A percentile compares a stretch with the other conserved stretches of the same genome.
These are phyloP conservation scores for Phytopythium montanum DNA, from an alignment of 352 stramenopile species.

Conservation along the genomic window DNA sequence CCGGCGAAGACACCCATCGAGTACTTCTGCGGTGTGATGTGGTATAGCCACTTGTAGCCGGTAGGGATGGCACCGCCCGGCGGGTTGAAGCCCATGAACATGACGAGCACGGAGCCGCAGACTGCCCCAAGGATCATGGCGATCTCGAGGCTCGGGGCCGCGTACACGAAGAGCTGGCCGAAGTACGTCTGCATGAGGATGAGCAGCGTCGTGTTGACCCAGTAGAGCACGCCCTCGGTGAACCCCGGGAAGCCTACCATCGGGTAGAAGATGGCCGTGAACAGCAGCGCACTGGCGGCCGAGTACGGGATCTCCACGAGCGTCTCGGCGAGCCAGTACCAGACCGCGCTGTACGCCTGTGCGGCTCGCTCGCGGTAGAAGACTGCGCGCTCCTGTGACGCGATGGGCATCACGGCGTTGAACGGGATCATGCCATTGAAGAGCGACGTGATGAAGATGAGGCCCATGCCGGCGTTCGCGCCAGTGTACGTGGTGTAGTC, in stretches of 20 bases:
- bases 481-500: conserved; percentile 19
- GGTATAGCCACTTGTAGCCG: conserved; percentile 24
- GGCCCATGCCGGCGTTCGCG: conserved; percentile 31
- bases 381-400: conserved; percentile 65
- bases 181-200: conserved; percentile 22
- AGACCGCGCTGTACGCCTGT: conserved; percentile 63
- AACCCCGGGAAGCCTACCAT: conserved; percentile 29
- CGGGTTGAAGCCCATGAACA: conserved; percentile 28
- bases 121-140: conserved; percentile 12
- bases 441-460: conserved; percentile 63
- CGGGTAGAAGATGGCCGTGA: conserved; percentile 29
- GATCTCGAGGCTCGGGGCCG: conserved; percentile 15
- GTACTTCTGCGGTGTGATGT: conserved; percentile 20
- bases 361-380: conserved; percentile 45
- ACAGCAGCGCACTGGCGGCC: conserved; percentile 18
- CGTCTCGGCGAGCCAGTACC: conserved; percentile 61
- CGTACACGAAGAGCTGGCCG: conserved; percentile 17
- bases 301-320: conserved; percentile 13
- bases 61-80: conserved; percentile 16
- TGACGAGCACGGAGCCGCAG: conserved; percentile 18
- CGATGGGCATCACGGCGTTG: conserved; percentile 53
- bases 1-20: conserved; percentile 13
- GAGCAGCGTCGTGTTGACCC: conserved; percentile 17
- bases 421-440: conserved; percentile 69
- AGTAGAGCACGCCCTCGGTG: conserved; percentile 19